These are phyloP conservation scores for Escovopsis weberi DNA, from an alignment of 2,329 filamentous ascomycete genomes.

Conservation along the genomic window DNA sequence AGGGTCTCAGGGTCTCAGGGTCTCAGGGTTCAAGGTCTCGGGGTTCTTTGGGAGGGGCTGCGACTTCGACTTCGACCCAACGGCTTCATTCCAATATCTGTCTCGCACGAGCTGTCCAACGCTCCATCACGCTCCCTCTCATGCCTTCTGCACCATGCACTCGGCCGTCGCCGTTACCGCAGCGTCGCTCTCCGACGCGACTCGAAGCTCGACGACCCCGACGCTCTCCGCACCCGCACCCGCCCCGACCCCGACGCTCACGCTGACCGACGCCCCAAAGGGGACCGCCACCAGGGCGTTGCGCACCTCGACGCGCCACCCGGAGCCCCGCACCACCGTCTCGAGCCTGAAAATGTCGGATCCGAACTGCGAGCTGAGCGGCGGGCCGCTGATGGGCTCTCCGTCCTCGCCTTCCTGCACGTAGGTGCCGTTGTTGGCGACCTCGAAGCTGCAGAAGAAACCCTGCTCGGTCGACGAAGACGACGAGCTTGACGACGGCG, in stretches of 20 bases:
- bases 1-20: no score
- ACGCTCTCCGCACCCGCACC: slow-evolving; percentile 15
- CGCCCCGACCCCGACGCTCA: slow-evolving; percentile 28
- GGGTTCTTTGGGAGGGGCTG: no score
- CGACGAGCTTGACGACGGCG: not conserved
- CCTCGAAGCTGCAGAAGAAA: slow-evolving; percentile 29
- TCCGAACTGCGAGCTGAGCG: slow-evolving; percentile 23
- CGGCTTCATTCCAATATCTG: no score
- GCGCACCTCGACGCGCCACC: slow-evolving; percentile 30
- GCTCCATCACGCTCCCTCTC: not conserved
- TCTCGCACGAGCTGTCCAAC: no score
- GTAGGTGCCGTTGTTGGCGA: slow-evolving; percentile 30
- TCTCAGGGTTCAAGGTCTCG: no score
- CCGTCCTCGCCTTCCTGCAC: slow-evolving; percentile 6
- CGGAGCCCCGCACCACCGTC: slow-evolving; percentile 26
- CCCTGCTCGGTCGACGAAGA: slow-evolving; percentile 18
- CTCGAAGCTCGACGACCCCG: slow-evolving; percentile 25
- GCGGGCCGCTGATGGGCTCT: slow-evolving; percentile 10
- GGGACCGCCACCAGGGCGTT: slow-evolving; percentile 26
- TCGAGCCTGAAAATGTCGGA: slow-evolving; percentile 34
- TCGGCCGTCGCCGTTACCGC: slow-evolving; percentile 13
- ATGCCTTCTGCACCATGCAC: slow-evolving; percentile 18
- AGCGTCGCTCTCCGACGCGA: not conserved
- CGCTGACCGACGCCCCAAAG: slow-evolving; percentile 23
- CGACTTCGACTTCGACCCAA: no score